These are phyloP conservation scores for Podospora conica DNA, from an alignment of 495 filamentous ascomycete genomes.

Conservation along the genomic window DNA sequence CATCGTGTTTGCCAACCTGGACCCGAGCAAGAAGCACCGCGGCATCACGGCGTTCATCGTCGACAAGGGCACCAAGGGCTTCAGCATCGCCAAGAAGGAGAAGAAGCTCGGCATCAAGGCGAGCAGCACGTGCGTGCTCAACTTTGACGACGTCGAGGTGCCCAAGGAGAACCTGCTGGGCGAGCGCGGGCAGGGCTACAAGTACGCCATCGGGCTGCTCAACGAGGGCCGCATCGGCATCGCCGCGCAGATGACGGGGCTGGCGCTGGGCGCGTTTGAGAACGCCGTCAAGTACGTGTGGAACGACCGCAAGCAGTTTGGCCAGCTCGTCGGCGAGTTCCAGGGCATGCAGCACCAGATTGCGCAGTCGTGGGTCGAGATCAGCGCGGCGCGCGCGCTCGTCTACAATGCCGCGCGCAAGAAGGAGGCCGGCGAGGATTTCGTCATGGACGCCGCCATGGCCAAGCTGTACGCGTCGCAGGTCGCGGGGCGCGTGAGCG, in stretches of 20 bases:
- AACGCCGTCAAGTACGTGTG: conserved; percentile 82
- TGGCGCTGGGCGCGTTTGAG: conserved; percentile 92
- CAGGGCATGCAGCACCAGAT: conserved; percentile 99
- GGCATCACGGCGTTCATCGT: conserved; percentile 96
- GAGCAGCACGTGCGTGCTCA: conserved; percentile 92
- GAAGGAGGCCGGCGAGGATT: conserved; percentile 96
- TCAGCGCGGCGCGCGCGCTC: conserved; percentile 80
- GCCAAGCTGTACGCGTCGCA: conserved; percentile 93
- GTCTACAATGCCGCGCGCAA: conserved; percentile 95
- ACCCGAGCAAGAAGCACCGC: conserved; percentile 82
- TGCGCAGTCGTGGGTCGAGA: conserved; percentile 92
- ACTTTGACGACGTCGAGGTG: conserved; percentile 93
- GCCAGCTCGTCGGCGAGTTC: conserved; percentile 86
- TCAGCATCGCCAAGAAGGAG: conserved; percentile 98
- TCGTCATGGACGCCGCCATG: conserved; percentile 95
- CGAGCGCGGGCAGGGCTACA: conserved; percentile 87
- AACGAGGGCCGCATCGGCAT: conserved; percentile 99
- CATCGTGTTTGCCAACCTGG: conserved; percentile 94
- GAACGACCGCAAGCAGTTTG: conserved; percentile 98
- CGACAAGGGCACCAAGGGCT: conserved; percentile 82
- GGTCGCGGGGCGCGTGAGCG: conserved; percentile 81
- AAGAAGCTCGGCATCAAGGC: conserved; percentile 97
- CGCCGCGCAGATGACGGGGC: conserved; percentile 96
- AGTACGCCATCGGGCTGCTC: conserved; percentile 91
- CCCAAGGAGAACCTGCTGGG: conserved; percentile 82